Evolutionary conservation across 2,329 filamentous ascomycete species (phyloP).

Genomic region (Fusarium miscanthi): DNA sequence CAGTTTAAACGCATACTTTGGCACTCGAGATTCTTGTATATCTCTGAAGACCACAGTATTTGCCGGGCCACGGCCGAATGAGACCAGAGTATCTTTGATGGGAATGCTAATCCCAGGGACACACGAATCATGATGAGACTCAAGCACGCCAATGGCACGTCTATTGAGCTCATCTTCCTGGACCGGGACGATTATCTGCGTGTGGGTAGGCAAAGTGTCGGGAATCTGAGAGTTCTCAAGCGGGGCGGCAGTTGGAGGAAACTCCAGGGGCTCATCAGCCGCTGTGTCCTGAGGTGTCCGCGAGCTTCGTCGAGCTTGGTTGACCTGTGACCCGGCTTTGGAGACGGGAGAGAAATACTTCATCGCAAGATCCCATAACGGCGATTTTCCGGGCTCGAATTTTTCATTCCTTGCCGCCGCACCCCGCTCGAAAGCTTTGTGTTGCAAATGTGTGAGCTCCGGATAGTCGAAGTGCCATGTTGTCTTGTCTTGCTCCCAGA

Average conservation of each 20-base stretch:
- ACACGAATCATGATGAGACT: slow-evolving; percentile 73
- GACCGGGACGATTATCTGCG: slow-evolving; percentile 52
- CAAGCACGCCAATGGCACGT: slow-evolving; percentile 71
- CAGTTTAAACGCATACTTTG: slow-evolving; percentile 84
- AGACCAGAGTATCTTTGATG: slow-evolving; percentile 74
- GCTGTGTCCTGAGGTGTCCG: slow-evolving; percentile 33
- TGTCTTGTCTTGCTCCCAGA: slow-evolving; percentile 66
- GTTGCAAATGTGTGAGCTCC: slow-evolving; percentile 71
- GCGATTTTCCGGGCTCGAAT: slow-evolving; percentile 63
- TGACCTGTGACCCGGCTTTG: slow-evolving; percentile 23
- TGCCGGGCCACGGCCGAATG: slow-evolving; percentile 78
- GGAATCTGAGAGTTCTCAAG: slow-evolving; percentile 45
- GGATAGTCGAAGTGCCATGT: slow-evolving; percentile 73
- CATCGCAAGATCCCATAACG: slow-evolving; percentile 68
- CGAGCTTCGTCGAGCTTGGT: slow-evolving; percentile 12
- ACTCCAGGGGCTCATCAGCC: slow-evolving; percentile 44
- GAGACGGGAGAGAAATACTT: slow-evolving; percentile 65
- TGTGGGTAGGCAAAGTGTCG: slow-evolving; percentile 53
- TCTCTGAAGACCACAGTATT: slow-evolving; percentile 77
- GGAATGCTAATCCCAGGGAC: slow-evolving; percentile 71
- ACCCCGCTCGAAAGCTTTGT: slow-evolving; percentile 65
- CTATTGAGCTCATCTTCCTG: slow-evolving; percentile 49
- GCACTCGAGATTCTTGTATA: slow-evolving; percentile 74
- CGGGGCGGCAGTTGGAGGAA: slow-evolving; percentile 49
- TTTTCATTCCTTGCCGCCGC: slow-evolving; percentile 62